Base-by-base conservation (phyloP, 2,329 filamentous ascomycete species). In the Epicoccum nigrum region DNA sequence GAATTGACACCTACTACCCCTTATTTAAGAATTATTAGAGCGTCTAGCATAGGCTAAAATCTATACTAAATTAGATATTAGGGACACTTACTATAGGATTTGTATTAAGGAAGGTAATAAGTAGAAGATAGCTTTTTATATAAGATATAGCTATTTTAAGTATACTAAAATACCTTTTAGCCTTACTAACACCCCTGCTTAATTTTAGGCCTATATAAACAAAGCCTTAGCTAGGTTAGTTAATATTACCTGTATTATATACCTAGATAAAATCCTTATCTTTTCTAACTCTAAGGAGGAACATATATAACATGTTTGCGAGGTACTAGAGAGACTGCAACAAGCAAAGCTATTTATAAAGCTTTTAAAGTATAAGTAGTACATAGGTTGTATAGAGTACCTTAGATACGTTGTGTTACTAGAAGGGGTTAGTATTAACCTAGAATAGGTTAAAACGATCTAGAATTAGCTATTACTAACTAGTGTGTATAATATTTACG, bases 381-480 rank as follows among this genome's bases (percentile, higher is more conserved):
- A 37, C 13, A 37, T 13, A 7, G 4, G 23, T 2, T n/a, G 7
- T 21, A 37, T 13, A 23, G 15, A 37, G 34, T 37, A 37, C 34
- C 19, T 37, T 23, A 23, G 19, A 11, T 37, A 37, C 13, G 13
- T 37, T 7, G 12, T 37, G 4, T 23, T 25, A 7, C 34, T 17
- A 21, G 20, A 23, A n/a, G 19, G 34, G 11, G 34, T 37, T 23
- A 37, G 34, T 37, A 37, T 37, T 37, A 37, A 37, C 34, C 19
- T 37, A 23, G 12, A 37, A 37, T 12, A 23, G 34, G 34, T 37
- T 23, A 23, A 37, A 37, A 37, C 8, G 28, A 39, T 39, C 37
- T 39, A 39, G 17, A 12, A 28, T 9, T 39, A 39, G 37, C 37
- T 39, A 39, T 39, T 27, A 39, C 37, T 28, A 39, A 13, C 37